Evolutionary conservation across 176 grass and related monocot genomes (phyloP).

Genomic region (Puya raimondii): DNA sequence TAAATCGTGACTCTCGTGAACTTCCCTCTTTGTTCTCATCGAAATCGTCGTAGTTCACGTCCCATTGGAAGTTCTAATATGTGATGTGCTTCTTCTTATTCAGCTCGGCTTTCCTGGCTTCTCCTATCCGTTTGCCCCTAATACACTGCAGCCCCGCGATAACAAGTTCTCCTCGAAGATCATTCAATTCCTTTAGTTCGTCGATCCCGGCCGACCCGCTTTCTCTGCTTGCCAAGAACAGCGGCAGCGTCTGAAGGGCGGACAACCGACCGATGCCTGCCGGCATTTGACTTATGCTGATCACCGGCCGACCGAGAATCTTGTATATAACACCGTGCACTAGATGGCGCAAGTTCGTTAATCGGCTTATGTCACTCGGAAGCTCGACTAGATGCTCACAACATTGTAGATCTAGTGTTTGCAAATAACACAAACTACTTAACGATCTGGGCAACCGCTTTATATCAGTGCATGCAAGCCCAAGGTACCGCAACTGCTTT

Average conservation of each 20-base stretch:
- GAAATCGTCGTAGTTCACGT: constrained; percentile 8
- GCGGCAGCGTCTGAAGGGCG: constrained; percentile 28
- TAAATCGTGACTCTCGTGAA: background rate
- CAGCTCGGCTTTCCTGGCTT: constrained; percentile 31
- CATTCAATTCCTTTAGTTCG: constrained; percentile 38
- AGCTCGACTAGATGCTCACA: constrained; percentile 15
- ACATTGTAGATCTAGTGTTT: constrained; percentile 28
- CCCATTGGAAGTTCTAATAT: constrained; percentile 26
- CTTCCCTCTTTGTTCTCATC: background rate
- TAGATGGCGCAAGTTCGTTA: constrained; percentile 35
- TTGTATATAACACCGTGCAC: constrained; percentile 13
- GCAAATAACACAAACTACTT: constrained; percentile 35
- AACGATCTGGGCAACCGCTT: constrained; percentile 32
- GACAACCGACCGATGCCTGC: constrained; percentile 31
- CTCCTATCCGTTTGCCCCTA: background rate
- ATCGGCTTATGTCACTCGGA: constrained; percentile 24
- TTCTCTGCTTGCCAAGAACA: constrained; percentile 18
- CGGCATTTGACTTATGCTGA: constrained; percentile 15
- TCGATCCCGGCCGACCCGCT: constrained; percentile 21
- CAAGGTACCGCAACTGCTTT: constrained; percentile 37
- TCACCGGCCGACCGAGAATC: background rate
- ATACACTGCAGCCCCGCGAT: constrained; percentile 25
- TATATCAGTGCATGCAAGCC: constrained; percentile 17
- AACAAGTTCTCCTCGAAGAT: constrained; percentile 26
- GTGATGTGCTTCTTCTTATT: constrained; percentile 19